Evolutionary conservation across 345 rosid genomes (phyloP), one percentile per base, ranked within the genome.

Genomic region (Lepidium sativum): DNA sequence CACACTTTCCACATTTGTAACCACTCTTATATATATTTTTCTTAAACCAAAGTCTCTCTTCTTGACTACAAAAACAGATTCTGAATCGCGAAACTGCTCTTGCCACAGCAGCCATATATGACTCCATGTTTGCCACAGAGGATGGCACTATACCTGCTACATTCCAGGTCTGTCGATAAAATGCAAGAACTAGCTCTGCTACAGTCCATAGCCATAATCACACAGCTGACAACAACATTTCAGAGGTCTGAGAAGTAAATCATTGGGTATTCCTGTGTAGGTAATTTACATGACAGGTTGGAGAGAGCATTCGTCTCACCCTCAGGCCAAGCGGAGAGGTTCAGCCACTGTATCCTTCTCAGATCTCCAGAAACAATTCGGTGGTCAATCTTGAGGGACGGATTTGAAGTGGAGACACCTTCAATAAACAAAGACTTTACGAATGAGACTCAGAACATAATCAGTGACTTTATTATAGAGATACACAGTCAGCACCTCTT

Each of bases 221-320:
- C 1, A n/a, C 18, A 35, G 14, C 8, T 43, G 18, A 17, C 23
- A 27, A n/a, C n/a, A n/a, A 23, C 15, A 9, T 38, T 7, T 37
- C 1, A 27, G 39, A 61, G n/a, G 55, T 10, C 48, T 57, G 5
- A 25, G 14, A 32, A 29, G 25, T 47, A 21, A 31, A 17, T 16
- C 9, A 12, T 20, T 47, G 40, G n/a, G n/a, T 6, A 35, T 59
- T 54, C 2, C 9, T 69, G 56, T 75, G 75, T 69, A 90, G 97
- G 97, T 94, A 68, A 90, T 90, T 13, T 94, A 84, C 79, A 86
- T 94, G 97, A 94, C 99, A 4, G 97, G 99, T 10, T 90, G 99
- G 96, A 88, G 79, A 69, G 99, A 90, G 13, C 97, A 94, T 72
- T 68, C 80, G 7, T 83, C 97, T 8, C 97, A 90, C 54, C 99